Percentiles rank a stretch among this genome's conserved stretches.
These are phyloP conservation scores for Pestalotiopsis sp. DNA, from an alignment of 2,329 filamentous ascomycete genomes.

Conservation along the genomic window DNA sequence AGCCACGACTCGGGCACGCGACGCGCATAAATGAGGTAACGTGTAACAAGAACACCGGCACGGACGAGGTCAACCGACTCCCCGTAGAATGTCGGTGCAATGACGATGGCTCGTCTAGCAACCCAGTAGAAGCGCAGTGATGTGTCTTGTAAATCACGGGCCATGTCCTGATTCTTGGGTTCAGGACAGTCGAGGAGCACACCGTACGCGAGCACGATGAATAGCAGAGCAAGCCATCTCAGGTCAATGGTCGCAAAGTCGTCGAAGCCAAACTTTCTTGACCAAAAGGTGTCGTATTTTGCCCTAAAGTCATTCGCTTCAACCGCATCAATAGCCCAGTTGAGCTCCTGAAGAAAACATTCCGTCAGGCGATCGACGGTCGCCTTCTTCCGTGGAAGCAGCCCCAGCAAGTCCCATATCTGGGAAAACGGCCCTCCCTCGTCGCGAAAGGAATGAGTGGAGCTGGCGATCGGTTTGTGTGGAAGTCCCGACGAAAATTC, in stretches of 20 bases:
- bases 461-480: constrained; percentile 15
- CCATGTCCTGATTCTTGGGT: constrained; percentile 32
- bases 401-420: constrained; percentile 43
- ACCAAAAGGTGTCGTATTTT: constrained; percentile 41
- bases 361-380: constrained; percentile 37
- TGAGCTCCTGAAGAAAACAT: constrained; percentile 37
- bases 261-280: constrained; percentile 39
- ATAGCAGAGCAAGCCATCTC: constrained; percentile 42
- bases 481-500: constrained; percentile 18
- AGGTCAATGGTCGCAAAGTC: constrained; percentile 41
- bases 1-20: constrained; percentile 42
- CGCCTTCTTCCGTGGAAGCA: constrained; percentile 38
- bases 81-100: constrained; percentile 43
- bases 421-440: constrained; percentile 30
- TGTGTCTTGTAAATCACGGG: constrained; percentile 38
- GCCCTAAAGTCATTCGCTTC: constrained; percentile 34
- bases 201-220: constrained; percentile 42
- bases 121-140: constrained; percentile 45
- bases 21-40: constrained; percentile 40
- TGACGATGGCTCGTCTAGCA: constrained; percentile 38
- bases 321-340: constrained; percentile 38
- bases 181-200: constrained; percentile 37
- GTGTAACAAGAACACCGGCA: constrained; percentile 40
- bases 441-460: constrained; percentile 18
- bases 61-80: constrained; percentile 42